phyloP scores from a whole-genome alignment of 768 basidiomycete species.

The Lactifluus subvellereus region DNA sequence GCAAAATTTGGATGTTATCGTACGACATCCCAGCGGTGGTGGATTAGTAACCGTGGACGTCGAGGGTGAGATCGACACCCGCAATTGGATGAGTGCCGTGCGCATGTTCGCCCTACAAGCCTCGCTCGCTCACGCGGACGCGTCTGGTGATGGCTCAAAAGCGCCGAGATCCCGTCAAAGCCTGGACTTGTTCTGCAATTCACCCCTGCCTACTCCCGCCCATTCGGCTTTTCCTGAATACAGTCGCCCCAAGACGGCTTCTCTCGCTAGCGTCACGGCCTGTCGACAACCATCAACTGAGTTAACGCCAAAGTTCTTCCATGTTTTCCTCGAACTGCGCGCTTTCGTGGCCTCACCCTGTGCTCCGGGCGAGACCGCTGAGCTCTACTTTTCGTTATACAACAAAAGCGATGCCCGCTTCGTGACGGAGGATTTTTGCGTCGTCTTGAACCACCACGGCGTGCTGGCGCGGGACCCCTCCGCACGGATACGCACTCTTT shows the following conservation, averaged over 20 bases:
- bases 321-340: conserved; percentile 84
- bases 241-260: conserved; percentile 34
- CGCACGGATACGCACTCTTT: conserved; percentile 75
- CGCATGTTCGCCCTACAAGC: conserved; percentile 91
- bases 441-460: conserved; percentile 87
- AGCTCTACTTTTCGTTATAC: conserved; percentile 91
- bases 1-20: conserved; percentile 91
- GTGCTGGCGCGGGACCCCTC: conserved; percentile 75
- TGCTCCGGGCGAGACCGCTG: conserved; percentile 84
- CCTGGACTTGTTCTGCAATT: conserved; percentile 41
- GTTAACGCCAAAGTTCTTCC: conserved; percentile 71
- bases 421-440: conserved; percentile 90
- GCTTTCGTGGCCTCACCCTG: conserved; percentile 91
- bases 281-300: conserved; percentile 35
- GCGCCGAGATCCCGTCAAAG: conserved; percentile 34
- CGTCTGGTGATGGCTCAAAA: conserved; percentile 33
- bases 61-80: conserved; percentile 71
- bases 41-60: conserved; percentile 86
- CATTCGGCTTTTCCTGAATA: conserved; percentile 69
- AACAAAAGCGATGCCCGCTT: conserved; percentile 78
- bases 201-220: conserved; percentile 53
- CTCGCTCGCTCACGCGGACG: conserved; percentile 68
- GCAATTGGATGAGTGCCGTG: conserved; percentile 84
- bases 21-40: conserved; percentile 91
- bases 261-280: conserved; percentile 31